Base-by-base conservation (phyloP, 208 protist species). In the Acanthamoeba culbertsoni region DNA sequence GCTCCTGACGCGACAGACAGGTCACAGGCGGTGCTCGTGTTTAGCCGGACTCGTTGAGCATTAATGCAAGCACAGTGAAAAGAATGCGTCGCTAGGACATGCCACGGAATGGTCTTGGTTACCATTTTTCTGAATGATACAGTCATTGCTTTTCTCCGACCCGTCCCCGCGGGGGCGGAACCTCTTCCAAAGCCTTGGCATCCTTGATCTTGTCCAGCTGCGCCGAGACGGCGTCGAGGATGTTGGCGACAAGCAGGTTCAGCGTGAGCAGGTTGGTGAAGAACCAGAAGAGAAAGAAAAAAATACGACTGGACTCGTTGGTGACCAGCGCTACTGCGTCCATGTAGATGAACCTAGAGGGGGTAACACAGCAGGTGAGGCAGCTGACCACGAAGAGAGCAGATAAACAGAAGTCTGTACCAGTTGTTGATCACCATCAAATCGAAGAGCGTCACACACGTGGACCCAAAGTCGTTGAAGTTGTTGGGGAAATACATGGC, bases 361-460 rank as follows among this genome's bases (percentile, higher is more conserved):
- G 20, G 6, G 23, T 8, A 63, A 8, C 18, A 18, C 7, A 63
- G 12, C 57, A 43, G 2, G 63, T 0, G 12, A 14, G 33, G 16
- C 26, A 45, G 7, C 18, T 16, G 20, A 73, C 7, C 63, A 43
- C 63, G 20, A 10, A 12, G 33, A 4, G 42, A 4, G 18, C 6
- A 37, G 10, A 6, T 35, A 3, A 42, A n/a, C 20, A 37, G 28
- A 20, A 26, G 28, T 16, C n/a, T 28, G 10, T 48, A 79, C 68
- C 68, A 79, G 37, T 79, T 79, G 48, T 79, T 79, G 68, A 79
- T 79, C 37, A 79, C 68, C 68, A 79, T 79, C 68, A 79, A 79
- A 31, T 79, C 68, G n/a, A 79, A 79, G 37, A 79, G 26, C 8
- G n/a, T 20, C 23, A 79, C 68, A n/a, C 68, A 79, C 35, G 68